A percentile compares a stretch with the other conserved stretches of the same genome.
These are phyloP conservation scores for Tetrahymena borealis DNA, from an alignment of 73 alveolate genomes.

Conservation along the genomic window DNA sequence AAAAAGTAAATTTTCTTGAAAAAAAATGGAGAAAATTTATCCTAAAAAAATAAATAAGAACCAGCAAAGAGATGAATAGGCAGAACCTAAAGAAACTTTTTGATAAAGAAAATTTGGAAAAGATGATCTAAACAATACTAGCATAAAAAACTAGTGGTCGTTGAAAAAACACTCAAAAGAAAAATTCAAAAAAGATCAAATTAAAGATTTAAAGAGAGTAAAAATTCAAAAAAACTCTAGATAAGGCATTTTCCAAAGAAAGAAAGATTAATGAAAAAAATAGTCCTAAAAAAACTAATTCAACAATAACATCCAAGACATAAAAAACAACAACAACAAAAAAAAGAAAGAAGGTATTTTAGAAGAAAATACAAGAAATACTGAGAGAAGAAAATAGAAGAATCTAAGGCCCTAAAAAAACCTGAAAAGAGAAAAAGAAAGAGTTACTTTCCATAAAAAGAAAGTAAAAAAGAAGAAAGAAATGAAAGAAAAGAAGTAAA, in stretches of 20 bases:
- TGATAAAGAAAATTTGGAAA: neutral
- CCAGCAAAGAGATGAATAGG: neutral
- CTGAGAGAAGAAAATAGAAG: neutral
- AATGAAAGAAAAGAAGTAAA: neutral
- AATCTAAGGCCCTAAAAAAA: neutral
- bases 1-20: neutral
- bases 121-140: neutral
- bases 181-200: neutral
- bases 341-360: neutral
- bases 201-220: neutral
- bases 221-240: neutral
- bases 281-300: neutral
- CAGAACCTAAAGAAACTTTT: neutral
- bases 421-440: neutral
- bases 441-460: neutral
- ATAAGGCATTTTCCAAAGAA: neutral
- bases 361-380: neutral
- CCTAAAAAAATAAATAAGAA: neutral
- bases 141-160: neutral
- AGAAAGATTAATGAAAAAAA: neutral
- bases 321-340: neutral
- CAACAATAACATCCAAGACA: neutral
- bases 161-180: neutral
- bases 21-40: neutral
- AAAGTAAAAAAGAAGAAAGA: neutral